Evolutionary conservation across 441 rosid genomes (phyloP), one percentile per base, ranked within the genome.

Genomic region (Isatis lusitanica): DNA sequence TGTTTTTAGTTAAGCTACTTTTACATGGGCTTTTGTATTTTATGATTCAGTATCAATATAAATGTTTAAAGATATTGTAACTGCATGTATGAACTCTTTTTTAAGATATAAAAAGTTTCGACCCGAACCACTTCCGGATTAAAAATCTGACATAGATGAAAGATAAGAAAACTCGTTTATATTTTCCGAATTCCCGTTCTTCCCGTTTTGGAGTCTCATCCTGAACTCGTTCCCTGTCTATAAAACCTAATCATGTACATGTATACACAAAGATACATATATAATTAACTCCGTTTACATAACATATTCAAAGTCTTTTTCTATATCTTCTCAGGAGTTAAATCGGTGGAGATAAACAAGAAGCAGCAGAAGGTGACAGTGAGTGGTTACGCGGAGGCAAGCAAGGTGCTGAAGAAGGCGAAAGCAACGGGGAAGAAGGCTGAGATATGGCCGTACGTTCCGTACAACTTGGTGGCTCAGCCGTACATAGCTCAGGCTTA

Each of bases 371-470:
- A 90, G 85, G 98, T 88, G 80, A 85, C 81, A 17, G 98, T 94
- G 48, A 87, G 76, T 15, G 98, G 98, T 17, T 87, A 85, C 73
- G 90, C 81, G 6, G 98, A 92, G 51, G 75, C 91, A 42, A 83
- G 52, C 80, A 90, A 90, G 81, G 97, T 94, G 36, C 58, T 94
- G 76, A 89, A 90, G 85, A 89, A 85, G 82, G 98, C 97, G 11
- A 92, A 87, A 59, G 70, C 91, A 46, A 94, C 95, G 1, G 98
- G 98, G 68, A 94, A 94, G 80, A 94, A 74, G 75, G 89, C 87
- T 36, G 98, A 94, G 89, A 83, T 94, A 50, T 94, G 98, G 98
- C 98, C 98, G 1, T 94, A 92, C 51, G 85, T 94, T 6, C 96
- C 96, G 21, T 94, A 92, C 83, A 87, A 82, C 73, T 50, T 91